phyloP scores from a whole-genome alignment of 805 yeast genomes.

The Saturnispora hagleri region DNA sequence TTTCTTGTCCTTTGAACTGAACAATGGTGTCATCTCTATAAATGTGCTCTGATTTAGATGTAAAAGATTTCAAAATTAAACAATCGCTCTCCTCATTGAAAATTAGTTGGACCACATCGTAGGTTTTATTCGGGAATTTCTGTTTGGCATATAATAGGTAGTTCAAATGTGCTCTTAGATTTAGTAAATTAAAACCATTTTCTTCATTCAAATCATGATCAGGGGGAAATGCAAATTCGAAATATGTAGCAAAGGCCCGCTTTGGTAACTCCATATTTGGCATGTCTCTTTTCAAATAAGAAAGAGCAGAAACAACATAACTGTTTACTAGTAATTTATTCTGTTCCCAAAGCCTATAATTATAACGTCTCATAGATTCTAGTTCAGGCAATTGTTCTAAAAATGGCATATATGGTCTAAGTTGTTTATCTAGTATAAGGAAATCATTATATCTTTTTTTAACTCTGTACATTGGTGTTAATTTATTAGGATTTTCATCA shows the following conservation, averaged over 20 bases:
- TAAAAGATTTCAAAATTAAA: constrained; percentile 4
- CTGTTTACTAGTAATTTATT: constrained; percentile 24
- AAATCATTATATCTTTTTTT: constrained; percentile 55
- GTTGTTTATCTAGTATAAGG: constrained; percentile 47
- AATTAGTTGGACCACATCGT: constrained; percentile 9
- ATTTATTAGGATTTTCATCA: constrained; percentile 45
- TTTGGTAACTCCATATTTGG: constrained; percentile 12
- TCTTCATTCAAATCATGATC: constrained; percentile 6
- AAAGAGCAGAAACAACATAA: constrained; percentile 22
- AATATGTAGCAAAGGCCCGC: constrained; percentile 20
- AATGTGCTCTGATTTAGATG: constrained; percentile 17
- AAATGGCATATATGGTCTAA: constrained; percentile 35
- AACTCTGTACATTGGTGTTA: constrained; percentile 54
- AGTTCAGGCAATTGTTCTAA: constrained; percentile 23
- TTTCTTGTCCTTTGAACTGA: constrained; percentile 19
- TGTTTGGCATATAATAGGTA: constrained; percentile 18
- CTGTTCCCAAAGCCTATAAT: constrained; percentile 28
- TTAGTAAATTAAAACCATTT: not conserved
- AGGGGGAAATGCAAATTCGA: constrained; percentile 17
- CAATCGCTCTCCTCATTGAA: constrained; percentile 5
- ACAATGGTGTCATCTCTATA: constrained; percentile 18
- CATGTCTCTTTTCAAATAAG: constrained; percentile 8
- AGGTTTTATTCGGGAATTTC: constrained; percentile 13
- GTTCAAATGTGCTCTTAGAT: constrained; percentile 8
- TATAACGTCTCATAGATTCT: constrained; percentile 16